These are phyloP conservation scores for Hypericum perforatum DNA, from an alignment of 345 rosid species.

Conservation along the genomic window DNA sequence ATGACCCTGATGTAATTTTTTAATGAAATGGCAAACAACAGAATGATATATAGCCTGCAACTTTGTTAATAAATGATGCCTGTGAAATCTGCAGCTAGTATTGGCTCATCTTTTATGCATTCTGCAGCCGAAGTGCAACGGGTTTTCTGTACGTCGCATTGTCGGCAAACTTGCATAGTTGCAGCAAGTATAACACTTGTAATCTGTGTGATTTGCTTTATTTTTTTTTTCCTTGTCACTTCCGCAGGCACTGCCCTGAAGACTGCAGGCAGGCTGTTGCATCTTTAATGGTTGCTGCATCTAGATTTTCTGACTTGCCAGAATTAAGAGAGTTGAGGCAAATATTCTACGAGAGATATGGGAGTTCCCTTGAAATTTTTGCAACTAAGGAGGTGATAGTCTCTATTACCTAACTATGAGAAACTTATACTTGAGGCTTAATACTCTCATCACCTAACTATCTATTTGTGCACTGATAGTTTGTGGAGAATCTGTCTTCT, in stretches of 20 bases:
- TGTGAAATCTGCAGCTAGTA: too few species aligned
- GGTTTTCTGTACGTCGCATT: too few species aligned
- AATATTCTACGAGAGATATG: constrained; percentile 67
- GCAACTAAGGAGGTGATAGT: constrained; percentile 55
- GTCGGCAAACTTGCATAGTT: too few species aligned
- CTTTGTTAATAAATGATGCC: too few species aligned
- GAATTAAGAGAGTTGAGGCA: constrained; percentile 87
- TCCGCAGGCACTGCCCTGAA: constrained; percentile 75
- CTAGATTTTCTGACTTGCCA: constrained; percentile 86
- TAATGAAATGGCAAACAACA: too few species aligned
- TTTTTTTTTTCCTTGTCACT: background rate
- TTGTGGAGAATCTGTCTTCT: constrained; percentile 49
- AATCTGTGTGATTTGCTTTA: too few species aligned
- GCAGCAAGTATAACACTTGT: too few species aligned
- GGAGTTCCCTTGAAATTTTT: constrained; percentile 52
- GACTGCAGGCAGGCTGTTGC: constrained; percentile 75
- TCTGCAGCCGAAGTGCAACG: too few species aligned
- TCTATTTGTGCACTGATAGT: constrained; percentile 30
- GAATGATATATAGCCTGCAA: too few species aligned
- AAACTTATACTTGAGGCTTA: constrained; percentile 4
- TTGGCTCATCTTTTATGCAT: too few species aligned
- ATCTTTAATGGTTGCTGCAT: constrained; percentile 87
- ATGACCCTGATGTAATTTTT: too few species aligned
- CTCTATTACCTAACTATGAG: background rate
- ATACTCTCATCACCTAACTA: constrained; percentile 11